A percentile compares a stretch with the other conserved stretches of the same genome.
Evolutionary conservation across 345 rosid genomes (phyloP).

Genomic region (Syzygium aqueum): DNA sequence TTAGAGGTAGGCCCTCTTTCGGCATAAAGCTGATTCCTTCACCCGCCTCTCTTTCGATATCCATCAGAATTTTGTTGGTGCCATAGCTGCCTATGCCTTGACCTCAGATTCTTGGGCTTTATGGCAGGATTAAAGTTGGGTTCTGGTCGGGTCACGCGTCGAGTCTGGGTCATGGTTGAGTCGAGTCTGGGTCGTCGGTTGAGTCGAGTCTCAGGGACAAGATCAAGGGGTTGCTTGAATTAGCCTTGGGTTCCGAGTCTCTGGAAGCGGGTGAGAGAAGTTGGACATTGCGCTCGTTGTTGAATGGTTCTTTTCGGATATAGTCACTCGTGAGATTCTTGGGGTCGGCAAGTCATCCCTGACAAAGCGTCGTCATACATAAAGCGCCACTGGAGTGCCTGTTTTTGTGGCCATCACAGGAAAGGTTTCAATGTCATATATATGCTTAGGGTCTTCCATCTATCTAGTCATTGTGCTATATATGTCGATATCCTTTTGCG

Average conservation of each 20-base stretch:
- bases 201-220: neutral
- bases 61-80: neutral
- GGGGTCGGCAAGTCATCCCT: neutral
- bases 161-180: neutral
- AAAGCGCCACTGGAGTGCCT: neutral
- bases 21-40: neutral
- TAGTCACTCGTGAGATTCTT: neutral
- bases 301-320: neutral
- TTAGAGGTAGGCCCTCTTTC: constrained; percentile 7
- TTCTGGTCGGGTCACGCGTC: neutral
- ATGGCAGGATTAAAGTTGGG: neutral
- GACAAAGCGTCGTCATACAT: neutral
- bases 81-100: neutral
- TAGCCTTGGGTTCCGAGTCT: neutral
- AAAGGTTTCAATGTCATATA: neutral
- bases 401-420: neutral
- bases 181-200: neutral
- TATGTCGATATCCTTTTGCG: neutral
- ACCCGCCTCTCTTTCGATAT: neutral
- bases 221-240: neutral
- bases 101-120: neutral
- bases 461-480: neutral
- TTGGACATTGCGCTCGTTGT: neutral
- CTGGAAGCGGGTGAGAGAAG: neutral
- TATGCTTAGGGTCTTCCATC: neutral